Evolutionary conservation across 2,329 filamentous ascomycete species (phyloP), one percentile per base, ranked within the genome.

Genomic region (Colletotrichum endophyticum): DNA sequence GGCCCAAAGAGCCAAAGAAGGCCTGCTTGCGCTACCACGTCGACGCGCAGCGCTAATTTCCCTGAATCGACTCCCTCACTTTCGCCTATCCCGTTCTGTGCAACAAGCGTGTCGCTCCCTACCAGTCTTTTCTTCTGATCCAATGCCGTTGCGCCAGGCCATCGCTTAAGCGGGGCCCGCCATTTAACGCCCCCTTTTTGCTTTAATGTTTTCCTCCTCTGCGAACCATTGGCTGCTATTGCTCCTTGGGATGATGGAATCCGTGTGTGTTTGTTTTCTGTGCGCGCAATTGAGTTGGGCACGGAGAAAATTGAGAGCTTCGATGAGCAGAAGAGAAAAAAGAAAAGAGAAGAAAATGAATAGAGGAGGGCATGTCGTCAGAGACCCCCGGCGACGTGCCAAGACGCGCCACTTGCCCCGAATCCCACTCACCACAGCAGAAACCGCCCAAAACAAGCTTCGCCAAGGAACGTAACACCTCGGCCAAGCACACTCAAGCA

Each of bases 301-400:
- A n/a, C 34, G 25, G 62, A 30, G 34, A 19, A 49, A 49, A 6
- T 25, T 0, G 1, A 13, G 16, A 44, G 16, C 15, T 49, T 22
- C 62, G 13, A 22, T 9, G 3, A 5, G 4, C 22, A 25, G 27
- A 49, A 4, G 6, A 8, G 6, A 25, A 3, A 30, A n/a, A 56
- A 25, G 6, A 11, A 19, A 8, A 49, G 1, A 49, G 11, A 12
- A 44, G 4, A 39, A 34, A 16, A 15, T 15, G 13, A 22, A 11
- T 2, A 9, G n/a, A 16, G 39, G 5, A 49, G 19, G 15, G 12
- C 16, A 64, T 69, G 70, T 73, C 73, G 73, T 73, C 70, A 76
- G 72, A 76, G 72, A 39, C 34, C 32, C 70, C 73, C 22, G 56
- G 56, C 68, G 73, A 76, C 73, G 70, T 76, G 73, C 73, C 73